Base-by-base conservation (phyloP, 2,329 filamentous ascomycete genomes). In the Stagonosporopsis cucurbitacearum region DNA sequence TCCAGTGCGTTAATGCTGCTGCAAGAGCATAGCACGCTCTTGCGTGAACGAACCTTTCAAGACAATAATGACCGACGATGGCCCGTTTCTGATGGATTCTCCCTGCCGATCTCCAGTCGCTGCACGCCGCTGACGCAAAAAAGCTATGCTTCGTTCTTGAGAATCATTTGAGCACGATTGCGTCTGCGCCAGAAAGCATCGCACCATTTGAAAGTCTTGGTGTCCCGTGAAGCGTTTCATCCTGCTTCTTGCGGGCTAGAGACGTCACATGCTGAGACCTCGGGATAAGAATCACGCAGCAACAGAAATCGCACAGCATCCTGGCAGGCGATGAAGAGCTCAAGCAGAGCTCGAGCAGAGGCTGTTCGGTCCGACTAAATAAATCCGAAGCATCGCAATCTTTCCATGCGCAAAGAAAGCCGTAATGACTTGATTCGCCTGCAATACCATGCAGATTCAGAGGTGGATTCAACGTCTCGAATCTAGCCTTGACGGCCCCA, bases 401-500 rank as follows among this genome's bases (percentile, higher is more conserved):
- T 33, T n/a, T 6, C 28, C 19, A 22, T 46, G 1, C 12, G 9
- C 28, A 12, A 30, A 35, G n/a, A 4, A 30, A 44, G n/a, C 11
- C 25, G 11, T 9, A 7, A 23, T 23, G 22, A 6, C 46, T 37
- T 41, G 46, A 35, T 17, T 50, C 17, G 25, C 17, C 11, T 30
- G 26, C 7, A 3, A 8, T 20, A 15, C 33, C 41, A 15, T 52
- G 41, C 33, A 32, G 32, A 15, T 20, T 37, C n/a, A 12, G 30
- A n/a, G n/a, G n/a, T 11, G 47, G 30, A 32, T 33, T 30, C 43
- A 23, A 25, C 47, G 47, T 56, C 47, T 56, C 53, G 42, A 43
- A 55, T 50, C 46, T 41, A 47, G 53, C 47, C 43, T n/a, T 43
- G 25, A 42, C 42, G 36, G 53, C 26, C 42, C 47, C 47, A 56